Conservation (phyloP, 306 rosid genomes). For the Castanopsis chinensis region DNA sequence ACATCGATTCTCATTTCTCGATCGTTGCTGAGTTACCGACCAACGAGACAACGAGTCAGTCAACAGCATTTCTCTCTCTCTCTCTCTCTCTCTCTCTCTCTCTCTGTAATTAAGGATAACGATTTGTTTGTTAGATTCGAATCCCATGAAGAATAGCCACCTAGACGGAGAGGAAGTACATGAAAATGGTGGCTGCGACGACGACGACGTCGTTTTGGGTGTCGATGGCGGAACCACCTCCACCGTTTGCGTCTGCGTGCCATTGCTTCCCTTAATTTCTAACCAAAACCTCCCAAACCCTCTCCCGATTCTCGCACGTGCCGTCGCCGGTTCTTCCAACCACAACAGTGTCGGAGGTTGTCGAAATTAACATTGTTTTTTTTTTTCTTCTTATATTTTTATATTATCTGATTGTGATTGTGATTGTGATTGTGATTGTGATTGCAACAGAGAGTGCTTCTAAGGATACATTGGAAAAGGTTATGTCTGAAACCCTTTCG, state of each 20-base stretch:
- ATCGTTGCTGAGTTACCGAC: no score
- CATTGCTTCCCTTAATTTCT: slow-evolving; percentile 22
- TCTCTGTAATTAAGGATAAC: neutral
- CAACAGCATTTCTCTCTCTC: no score
- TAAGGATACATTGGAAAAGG: slow-evolving; percentile 82
- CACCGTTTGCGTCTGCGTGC: slow-evolving; percentile 51
- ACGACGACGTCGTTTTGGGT: slow-evolving; percentile 39
- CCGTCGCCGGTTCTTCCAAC: slow-evolving; percentile 91
- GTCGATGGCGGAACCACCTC: slow-evolving; percentile 53
- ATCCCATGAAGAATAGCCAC: neutral
- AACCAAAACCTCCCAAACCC: slow-evolving; percentile 40
- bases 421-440: no score
- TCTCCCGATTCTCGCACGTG: slow-evolving; percentile 69
- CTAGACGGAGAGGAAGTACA: neutral
- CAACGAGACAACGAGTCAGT: no score
- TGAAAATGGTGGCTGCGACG: neutral
- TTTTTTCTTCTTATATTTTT: neutral
- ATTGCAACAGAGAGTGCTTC: slow-evolving; percentile 72
- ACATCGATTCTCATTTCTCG: no score
- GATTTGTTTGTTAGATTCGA: neutral
- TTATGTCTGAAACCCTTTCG: slow-evolving; percentile 81
- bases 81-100: neutral
- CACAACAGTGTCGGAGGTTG: slow-evolving; percentile 93
- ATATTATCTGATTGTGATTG: slow-evolving; percentile 22
- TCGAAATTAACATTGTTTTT: no score